Evolutionary conservation across 768 basidiomycete genomes (phyloP), one percentile per base, ranked within the genome.

Genomic region (Termitomyces sp.): DNA sequence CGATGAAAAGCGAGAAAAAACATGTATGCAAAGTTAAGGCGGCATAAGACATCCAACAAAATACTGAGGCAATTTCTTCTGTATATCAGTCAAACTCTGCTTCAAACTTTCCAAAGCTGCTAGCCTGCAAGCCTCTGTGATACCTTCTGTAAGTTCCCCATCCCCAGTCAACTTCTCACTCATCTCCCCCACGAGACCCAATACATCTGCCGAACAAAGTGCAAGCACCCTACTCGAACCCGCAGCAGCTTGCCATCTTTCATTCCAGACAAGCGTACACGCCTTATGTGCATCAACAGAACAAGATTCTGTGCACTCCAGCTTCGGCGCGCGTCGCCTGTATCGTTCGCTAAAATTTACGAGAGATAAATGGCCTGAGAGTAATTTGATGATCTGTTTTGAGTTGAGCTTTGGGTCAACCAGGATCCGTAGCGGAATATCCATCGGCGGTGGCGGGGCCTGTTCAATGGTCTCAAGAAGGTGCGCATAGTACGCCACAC

Each of bases 401-500:
- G 70, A 70, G 62, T 64, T 70, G 26, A 76, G 65, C 63, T 72
- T 74, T 10, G 68, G 65, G 57, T 77, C 73, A 6, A 68, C 65
- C 28, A 66, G 65, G n/a, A 76, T 66, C 53, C 66, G 67, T 14
- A 70, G 68, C 33, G 70, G 72, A n/a, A 68, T 68, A 28, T 62
- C 57, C 14, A 54, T 55, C n/a, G 61, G 68, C 30, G 62, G 44
- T 3, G 58, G 47, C 9, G 67, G 59, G 54, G 72, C 71, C 32
- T 67, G 58, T 36, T 71, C 72, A 18, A 69, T 48, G 65, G 72
- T 71, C 30, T 69, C 70, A 46, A 74, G 72, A 2, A 76, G 60
- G 49, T 76, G 71, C 8, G 63, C 44, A 57, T 75, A 78, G 61
- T 76, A 77, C 32, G 76, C 71, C 13, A 68, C 60, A 26, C 75